A percentile compares a stretch with the other conserved stretches of the same genome.
phyloP scores from a whole-genome alignment of 2,329 filamentous ascomycete genomes.

The Stenocarpella maydis region DNA sequence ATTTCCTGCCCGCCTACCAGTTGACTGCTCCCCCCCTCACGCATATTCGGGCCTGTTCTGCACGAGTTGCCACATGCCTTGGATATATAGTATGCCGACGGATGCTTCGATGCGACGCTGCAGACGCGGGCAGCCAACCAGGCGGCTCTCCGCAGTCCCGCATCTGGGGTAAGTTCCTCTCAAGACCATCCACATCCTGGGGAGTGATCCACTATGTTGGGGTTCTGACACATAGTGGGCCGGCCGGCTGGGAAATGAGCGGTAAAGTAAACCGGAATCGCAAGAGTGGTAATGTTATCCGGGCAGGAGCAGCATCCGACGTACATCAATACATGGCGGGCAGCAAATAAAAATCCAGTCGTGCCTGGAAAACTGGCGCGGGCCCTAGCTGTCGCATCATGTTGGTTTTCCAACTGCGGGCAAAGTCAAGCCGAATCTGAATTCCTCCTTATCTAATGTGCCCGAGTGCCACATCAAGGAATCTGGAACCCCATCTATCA shows the following conservation, averaged over 20 bases:
- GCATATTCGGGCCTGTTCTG: constrained; percentile 23
- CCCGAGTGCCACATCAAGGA: neutral
- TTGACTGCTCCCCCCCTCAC: constrained; percentile 1
- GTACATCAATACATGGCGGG: constrained; percentile 8
- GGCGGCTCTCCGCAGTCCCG: neutral
- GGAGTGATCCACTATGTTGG: constrained; percentile 20
- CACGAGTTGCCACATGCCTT: neutral
- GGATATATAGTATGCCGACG: constrained; percentile 6
- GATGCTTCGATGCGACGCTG: neutral
- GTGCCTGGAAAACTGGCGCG: neutral
- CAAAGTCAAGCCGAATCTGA: neutral
- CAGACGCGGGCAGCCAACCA: constrained; percentile 4
- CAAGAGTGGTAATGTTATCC: neutral
- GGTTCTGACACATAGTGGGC: constrained; percentile 15
- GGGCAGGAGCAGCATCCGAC: neutral
- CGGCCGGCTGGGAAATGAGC: neutral
- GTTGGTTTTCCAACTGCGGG: neutral
- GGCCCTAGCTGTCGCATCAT: neutral
- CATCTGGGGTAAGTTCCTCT: constrained; percentile 18
- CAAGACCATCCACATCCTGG: constrained; percentile 14
- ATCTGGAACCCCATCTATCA: neutral
- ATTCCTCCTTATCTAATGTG: neutral
- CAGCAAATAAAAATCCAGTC: neutral
- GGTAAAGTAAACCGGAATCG: constrained; percentile 18
- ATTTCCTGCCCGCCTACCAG: neutral